A percentile compares a stretch with the other conserved stretches of the same genome.
Conservation (phyloP, 2,329 filamentous ascomycete genomes). For the Hypoxylon sp. region DNA sequence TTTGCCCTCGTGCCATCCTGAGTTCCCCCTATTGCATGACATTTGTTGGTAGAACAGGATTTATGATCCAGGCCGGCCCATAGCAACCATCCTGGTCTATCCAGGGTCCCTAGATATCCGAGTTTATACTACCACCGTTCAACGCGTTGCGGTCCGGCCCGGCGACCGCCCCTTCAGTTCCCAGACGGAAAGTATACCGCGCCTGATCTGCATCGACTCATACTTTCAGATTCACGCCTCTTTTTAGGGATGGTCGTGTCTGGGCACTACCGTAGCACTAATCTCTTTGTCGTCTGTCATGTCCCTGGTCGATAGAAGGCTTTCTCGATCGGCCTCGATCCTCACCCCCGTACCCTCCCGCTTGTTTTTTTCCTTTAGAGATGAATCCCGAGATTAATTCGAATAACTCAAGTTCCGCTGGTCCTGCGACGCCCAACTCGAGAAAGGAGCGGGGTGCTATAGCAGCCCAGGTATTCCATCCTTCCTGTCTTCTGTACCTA, state of each 20-base stretch:
- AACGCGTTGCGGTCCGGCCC: slow-evolving; percentile 44
- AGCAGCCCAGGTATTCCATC: slow-evolving; percentile 56
- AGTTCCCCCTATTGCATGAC: slow-evolving; percentile 43
- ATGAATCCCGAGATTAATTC: slow-evolving; percentile 49
- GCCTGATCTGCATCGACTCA: slow-evolving; percentile 38
- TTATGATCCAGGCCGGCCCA: slow-evolving; percentile 39
- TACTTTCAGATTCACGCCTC: slow-evolving; percentile 36
- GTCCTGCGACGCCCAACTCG: slow-evolving; percentile 53
- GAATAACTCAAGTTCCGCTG: slow-evolving; percentile 54
- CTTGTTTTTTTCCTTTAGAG: slow-evolving; percentile 38
- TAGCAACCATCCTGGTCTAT: slow-evolving; percentile 37
- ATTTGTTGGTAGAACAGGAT: slow-evolving; percentile 36
- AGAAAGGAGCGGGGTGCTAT: slow-evolving; percentile 59
- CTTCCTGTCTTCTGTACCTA: slow-evolving; percentile 12
- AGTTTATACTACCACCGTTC: slow-evolving; percentile 38
- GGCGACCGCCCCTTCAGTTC: slow-evolving; percentile 38
- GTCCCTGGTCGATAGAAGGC: slow-evolving; percentile 42
- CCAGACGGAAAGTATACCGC: slow-evolving; percentile 42
- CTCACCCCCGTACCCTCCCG: slow-evolving; percentile 30
- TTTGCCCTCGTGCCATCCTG: slow-evolving; percentile 44
- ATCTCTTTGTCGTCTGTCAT: slow-evolving; percentile 42
- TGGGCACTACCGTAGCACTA: slow-evolving; percentile 41
- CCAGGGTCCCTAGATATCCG: slow-evolving; percentile 42
- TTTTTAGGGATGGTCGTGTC: slow-evolving; percentile 44
- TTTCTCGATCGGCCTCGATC: slow-evolving; percentile 43